phyloP scores from a whole-genome alignment of 2,329 filamentous ascomycete genomes.

The Meredithiella fracta region DNA sequence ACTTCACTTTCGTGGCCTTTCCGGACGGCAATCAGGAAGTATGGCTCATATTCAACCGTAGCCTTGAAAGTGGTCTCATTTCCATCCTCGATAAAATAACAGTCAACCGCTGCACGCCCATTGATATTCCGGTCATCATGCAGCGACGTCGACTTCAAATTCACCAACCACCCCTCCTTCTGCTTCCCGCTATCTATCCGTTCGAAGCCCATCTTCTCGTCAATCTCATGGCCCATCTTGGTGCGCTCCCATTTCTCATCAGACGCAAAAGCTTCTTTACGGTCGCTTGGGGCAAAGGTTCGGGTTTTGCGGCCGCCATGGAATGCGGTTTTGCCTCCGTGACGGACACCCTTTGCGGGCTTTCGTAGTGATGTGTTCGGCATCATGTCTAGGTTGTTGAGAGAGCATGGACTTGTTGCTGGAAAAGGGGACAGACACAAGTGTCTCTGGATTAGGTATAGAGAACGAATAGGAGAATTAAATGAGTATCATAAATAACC shows the following conservation, averaged over 20 bases:
- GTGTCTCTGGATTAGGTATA: background rate
- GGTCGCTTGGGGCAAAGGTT: conserved; percentile 64
- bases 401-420: background rate
- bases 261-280: conserved; percentile 71
- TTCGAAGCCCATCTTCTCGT: conserved; percentile 86
- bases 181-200: conserved; percentile 76
- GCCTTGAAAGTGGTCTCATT: conserved; percentile 75
- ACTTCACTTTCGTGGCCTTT: conserved; percentile 80
- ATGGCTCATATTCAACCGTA: conserved; percentile 89
- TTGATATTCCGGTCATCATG: conserved; percentile 70
- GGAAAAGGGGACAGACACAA: background rate
- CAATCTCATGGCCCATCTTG: conserved; percentile 70
- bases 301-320: conserved; percentile 53
- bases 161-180: conserved; percentile 82
- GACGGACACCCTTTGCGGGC: conserved; percentile 51
- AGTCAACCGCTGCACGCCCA: conserved; percentile 81
- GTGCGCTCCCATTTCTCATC: conserved; percentile 86
- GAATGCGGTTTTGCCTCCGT: conserved; percentile 50
- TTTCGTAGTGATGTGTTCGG: conserved; percentile 42
- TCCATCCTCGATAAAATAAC: conserved; percentile 79
- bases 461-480: background rate
- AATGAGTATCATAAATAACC: background rate
- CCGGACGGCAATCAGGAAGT: conserved; percentile 83
- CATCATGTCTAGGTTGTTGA: conserved; percentile 25
- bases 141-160: conserved; percentile 79